Evolutionary conservation across 2,329 filamentous ascomycete genomes (phyloP).

Genomic region (Fusarium robinianum): DNA sequence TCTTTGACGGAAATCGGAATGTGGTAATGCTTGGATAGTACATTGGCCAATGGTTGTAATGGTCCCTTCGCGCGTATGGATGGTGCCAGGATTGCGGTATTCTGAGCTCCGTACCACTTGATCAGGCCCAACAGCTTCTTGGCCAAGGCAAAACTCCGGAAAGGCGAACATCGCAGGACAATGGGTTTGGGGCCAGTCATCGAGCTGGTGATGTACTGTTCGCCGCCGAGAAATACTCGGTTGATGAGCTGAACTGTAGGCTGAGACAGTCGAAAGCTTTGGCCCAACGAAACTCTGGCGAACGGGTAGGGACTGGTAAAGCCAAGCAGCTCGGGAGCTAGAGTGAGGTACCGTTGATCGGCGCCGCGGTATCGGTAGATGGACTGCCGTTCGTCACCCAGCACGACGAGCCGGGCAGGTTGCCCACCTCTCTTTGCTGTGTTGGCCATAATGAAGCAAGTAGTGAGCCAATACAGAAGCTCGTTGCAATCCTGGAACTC

Average conservation of each 20-base stretch:
- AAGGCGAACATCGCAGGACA: constrained; percentile 27
- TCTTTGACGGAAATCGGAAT: constrained; percentile 34
- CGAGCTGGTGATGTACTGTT: constrained; percentile 37
- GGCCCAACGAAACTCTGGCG: constrained; percentile 19
- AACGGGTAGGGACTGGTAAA: constrained; percentile 31
- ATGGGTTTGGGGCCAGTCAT: constrained; percentile 37
- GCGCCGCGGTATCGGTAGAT: constrained; percentile 38
- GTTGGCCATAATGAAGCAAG: constrained; percentile 34
- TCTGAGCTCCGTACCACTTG: constrained; percentile 23
- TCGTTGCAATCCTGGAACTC: constrained; percentile 41
- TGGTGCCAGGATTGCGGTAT: constrained; percentile 21
- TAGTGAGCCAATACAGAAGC: constrained; percentile 34
- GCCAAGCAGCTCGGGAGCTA: constrained; percentile 29
- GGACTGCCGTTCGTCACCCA: constrained; percentile 40
- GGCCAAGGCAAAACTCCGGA: constrained; percentile 15
- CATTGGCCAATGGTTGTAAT: constrained; percentile 5
- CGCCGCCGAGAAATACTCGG: constrained; percentile 31
- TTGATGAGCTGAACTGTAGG: constrained; percentile 36
- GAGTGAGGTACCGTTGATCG: constrained; percentile 36
- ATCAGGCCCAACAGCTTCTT: constrained; percentile 27
- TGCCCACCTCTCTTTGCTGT: constrained; percentile 13
- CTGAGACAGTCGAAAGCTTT: constrained; percentile 37
- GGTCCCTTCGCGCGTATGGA: background rate
- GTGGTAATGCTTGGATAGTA: constrained; percentile 3
- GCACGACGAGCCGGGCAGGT: constrained; percentile 32